A percentile compares a stretch with the other conserved stretches of the same genome.
Conservation (phyloP, 805 yeast genomes). For the Saccharomycopsis fibuligera region DNA sequence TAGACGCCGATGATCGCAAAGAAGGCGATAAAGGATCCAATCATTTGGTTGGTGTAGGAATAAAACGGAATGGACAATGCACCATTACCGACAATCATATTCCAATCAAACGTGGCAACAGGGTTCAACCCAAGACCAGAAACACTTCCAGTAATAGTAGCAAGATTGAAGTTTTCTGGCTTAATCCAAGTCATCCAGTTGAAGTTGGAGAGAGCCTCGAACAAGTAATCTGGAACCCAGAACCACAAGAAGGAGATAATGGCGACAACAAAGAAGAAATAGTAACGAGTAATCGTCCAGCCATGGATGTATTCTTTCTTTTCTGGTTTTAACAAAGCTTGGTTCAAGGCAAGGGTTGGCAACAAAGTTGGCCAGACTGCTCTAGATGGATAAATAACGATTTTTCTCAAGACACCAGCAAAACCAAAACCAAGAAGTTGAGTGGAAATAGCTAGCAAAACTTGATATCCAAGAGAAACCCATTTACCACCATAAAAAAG, state of each 20-base stretch:
- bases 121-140: conserved; percentile 50
- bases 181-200: conserved; percentile 57
- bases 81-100: conserved; percentile 29
- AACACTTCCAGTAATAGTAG: conserved; percentile 40
- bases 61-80: conserved; percentile 42
- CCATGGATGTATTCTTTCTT: conserved; percentile 29
- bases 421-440: conserved; percentile 62
- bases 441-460: conserved; percentile 45
- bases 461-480: conserved; percentile 42
- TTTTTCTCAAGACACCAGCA: conserved; percentile 56
- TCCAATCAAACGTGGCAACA: conserved; percentile 49
- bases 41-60: conserved; percentile 28
- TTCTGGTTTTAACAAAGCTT: conserved; percentile 36
- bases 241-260: conserved; percentile 33
- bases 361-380: conserved; percentile 48
- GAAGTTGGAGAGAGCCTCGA: conserved; percentile 37
- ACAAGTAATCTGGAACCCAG: conserved; percentile 42
- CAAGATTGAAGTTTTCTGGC: conserved; percentile 43
- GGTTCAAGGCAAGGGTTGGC: conserved; percentile 42
- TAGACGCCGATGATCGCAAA: conserved; percentile 32
- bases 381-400: conserved; percentile 44
- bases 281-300: conserved; percentile 30
- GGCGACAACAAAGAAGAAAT: conserved; percentile 30
- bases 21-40: conserved; percentile 32
- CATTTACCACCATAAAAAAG: conserved; percentile 27